Base-by-base conservation (phyloP, 2,329 filamentous ascomycete species). In the Xylaria sp. region DNA sequence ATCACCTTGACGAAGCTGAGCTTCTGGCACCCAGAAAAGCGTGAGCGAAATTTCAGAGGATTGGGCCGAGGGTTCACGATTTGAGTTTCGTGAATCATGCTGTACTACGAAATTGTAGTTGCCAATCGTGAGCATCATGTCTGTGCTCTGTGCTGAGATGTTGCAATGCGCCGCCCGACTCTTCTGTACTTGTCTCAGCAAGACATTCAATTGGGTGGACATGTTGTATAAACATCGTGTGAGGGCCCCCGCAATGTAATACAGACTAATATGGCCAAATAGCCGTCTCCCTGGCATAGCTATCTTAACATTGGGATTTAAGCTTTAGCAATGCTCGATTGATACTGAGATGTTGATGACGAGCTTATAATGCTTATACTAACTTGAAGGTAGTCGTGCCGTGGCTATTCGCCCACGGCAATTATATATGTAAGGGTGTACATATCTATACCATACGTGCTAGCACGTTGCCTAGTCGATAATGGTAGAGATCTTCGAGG, bases 1-100 rank as follows among this genome's bases (percentile, higher is more conserved):
- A 67, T 67, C 34, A 67, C 65, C 1, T 37, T 67, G 44, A 63
- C 52, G n/a, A 48, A 51, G 25, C 8, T 67, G 23, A 62, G 56
- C 18, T 6, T 62, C 37, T 58, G 51, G 65, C 23, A 58, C 18
- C 44, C 65, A 9, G 52, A 63, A 28, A 20, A 55, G 8, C 41
- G 59, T 28, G n/a, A n/a, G 2, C 51, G 31, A 0, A 34, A 48
- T 8, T 52, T 58, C 10, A 20, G n/a, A 56, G 20, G 18, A n/a
- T 28, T 51, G 3, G 51, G 20, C 9, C 41, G 41, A 31, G 31
- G 8, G 25, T 37, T 65, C 50, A 54, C 55, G 2, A 46, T 34
- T 23, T 54, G n/a, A 65, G n/a, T 23, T 8, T n/a, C 1, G n/a
- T 2, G 62, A 23, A 41, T 46, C 12, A 2, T n/a, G 8, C 3